Evolutionary conservation across 108 stramenopile species (phyloP).

Genomic region (Nannochloropsis gaditana): DNA sequence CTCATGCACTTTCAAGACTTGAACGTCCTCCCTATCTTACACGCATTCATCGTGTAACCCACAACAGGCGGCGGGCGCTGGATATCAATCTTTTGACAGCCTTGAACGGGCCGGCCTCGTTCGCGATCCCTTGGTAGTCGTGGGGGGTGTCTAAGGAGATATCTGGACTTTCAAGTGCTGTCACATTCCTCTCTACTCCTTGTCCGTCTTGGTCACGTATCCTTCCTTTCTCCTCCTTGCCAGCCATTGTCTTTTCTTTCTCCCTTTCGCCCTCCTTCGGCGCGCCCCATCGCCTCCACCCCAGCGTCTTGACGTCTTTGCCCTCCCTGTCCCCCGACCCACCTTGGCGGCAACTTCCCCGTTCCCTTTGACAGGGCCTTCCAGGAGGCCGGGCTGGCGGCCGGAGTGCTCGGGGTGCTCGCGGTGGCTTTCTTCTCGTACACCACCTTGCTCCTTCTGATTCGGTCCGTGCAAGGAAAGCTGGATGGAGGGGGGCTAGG

Average conservation of each 20-base stretch:
- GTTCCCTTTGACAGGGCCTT: background rate
- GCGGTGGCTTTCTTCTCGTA: background rate
- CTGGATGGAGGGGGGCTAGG: no score
- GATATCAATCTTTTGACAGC: constrained; percentile 4
- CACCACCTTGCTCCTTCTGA: background rate
- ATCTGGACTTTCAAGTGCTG: background rate
- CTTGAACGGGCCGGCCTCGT: background rate
- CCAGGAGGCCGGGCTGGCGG: background rate
- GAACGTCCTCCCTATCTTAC: background rate
- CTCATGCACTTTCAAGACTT: no score
- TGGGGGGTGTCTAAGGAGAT: background rate
- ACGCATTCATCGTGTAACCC: background rate
- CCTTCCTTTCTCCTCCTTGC: no score
- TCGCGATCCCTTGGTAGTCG: background rate
- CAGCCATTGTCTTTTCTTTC: no score
- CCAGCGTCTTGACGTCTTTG: no score
- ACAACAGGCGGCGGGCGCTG: background rate
- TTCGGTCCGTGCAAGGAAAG: background rate
- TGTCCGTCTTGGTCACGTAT: background rate
- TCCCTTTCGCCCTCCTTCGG: no score
- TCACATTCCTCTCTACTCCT: background rate
- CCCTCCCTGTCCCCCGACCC: no score
- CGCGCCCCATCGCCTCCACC: no score
- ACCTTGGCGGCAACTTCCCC: no score
- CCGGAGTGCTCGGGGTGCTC: background rate